Percentiles rank a stretch among this genome's conserved stretches.
Conservation (phyloP, 306 rosid species). For the Vigna angularis region DNA sequence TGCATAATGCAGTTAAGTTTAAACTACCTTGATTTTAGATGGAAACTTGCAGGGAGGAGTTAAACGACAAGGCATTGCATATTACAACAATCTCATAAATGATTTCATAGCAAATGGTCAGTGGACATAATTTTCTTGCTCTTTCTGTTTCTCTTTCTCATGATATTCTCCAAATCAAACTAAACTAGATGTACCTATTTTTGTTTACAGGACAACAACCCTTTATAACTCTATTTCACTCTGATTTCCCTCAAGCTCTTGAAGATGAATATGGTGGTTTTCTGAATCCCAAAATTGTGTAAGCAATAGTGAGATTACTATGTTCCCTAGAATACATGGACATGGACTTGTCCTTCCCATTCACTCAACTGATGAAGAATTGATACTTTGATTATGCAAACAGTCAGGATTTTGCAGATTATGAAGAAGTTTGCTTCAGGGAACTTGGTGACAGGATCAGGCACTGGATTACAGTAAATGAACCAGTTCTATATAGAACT, state of each 20-base stretch:
- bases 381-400: constrained; percentile 9
- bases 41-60: constrained; percentile 71
- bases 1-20: constrained; percentile 16
- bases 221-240: constrained; percentile 68
- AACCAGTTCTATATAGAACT: constrained; percentile 54
- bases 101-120: constrained; percentile 59
- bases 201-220: constrained; percentile 58
- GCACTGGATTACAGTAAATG: constrained; percentile 74
- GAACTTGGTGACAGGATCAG: constrained; percentile 76
- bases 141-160: neutral
- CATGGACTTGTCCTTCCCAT: neutral
- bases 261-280: constrained; percentile 70
- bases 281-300: constrained; percentile 60
- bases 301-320: constrained; percentile 34
- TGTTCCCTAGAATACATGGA: constrained; percentile 8
- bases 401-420: constrained; percentile 61
- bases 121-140: neutral
- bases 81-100: constrained; percentile 72
- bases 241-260: constrained; percentile 68
- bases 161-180: constrained; percentile 16
- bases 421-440: constrained; percentile 68
- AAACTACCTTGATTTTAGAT: constrained; percentile 42
- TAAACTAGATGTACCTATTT: neutral
- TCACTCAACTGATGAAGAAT: constrained; percentile 27
- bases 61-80: constrained; percentile 59